Percentiles rank a stretch among this genome's conserved stretches.
These are phyloP conservation scores for Aspergillus baeticus DNA, from an alignment of 495 filamentous ascomycete species.

Conservation along the genomic window DNA sequence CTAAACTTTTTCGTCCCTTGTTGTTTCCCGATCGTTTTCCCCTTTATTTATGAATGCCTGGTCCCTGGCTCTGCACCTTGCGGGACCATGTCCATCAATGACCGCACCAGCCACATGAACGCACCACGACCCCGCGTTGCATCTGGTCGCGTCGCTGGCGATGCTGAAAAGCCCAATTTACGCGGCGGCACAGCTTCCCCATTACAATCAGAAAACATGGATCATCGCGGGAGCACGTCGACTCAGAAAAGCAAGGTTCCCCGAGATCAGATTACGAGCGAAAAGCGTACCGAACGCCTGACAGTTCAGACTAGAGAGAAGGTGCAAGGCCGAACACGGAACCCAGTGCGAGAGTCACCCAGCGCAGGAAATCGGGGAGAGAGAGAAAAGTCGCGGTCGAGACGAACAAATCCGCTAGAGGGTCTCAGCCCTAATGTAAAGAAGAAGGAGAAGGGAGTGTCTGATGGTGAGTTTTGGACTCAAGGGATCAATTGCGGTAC, in stretches of 20 bases:
- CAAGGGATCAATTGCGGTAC: conserved; percentile 5
- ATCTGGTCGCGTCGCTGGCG: conserved; percentile 43
- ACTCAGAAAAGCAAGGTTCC: conserved; percentile 34
- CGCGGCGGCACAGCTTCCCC: conserved; percentile 33
- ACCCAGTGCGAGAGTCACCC: conserved; percentile 60
- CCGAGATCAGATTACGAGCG: conserved; percentile 32
- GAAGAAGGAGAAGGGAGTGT: conserved; percentile 38
- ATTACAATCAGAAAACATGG: conserved; percentile 34
- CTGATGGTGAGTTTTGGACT: conserved; percentile 31
- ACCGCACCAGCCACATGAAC: conserved; percentile 45
- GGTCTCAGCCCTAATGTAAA: conserved; percentile 40
- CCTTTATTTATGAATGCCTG: conserved; percentile 23
- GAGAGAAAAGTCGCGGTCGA: conserved; percentile 44
- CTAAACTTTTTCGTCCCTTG: neutral
- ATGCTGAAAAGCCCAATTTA: conserved; percentile 34
- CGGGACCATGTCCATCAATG: conserved; percentile 47
- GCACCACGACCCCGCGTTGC: conserved; percentile 47
- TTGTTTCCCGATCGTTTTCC: neutral
- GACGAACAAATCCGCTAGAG: conserved; percentile 33
- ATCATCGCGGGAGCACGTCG: conserved; percentile 35
- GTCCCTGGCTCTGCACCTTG: conserved; percentile 16
- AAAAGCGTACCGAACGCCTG: conserved; percentile 41
- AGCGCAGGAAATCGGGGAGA: conserved; percentile 41
- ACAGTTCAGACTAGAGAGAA: conserved; percentile 66
- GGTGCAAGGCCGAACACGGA: conserved; percentile 59